A percentile compares a stretch with the other conserved stretches of the same genome.
Evolutionary conservation across 2,329 filamentous ascomycete genomes (phyloP).

Genomic region (Ophiocordyceps sinensis): DNA sequence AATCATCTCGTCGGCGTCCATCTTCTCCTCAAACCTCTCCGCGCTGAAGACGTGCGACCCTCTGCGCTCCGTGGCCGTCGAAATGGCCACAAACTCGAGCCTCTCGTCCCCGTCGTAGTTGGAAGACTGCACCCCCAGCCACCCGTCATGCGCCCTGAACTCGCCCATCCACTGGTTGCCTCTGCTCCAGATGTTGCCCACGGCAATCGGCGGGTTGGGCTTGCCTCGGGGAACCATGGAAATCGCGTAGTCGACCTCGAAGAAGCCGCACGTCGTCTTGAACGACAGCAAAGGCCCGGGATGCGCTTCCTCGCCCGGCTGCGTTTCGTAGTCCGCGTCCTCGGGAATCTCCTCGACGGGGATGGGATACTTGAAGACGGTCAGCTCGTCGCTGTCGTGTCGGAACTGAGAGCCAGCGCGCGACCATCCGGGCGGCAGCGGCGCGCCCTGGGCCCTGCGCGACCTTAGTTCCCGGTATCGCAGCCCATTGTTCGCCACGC

Average conservation of each 20-base stretch:
- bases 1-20: conserved; percentile 25
- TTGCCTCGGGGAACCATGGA: conserved; percentile 20
- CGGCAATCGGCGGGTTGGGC: conserved; percentile 23
- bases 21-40: conserved; percentile 24
- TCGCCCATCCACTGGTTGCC: conserved; percentile 24
- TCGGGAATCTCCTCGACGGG: conserved; percentile 22
- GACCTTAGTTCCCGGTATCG: conserved; percentile 23
- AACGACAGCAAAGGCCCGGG: conserved; percentile 26
- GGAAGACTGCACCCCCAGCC: conserved; percentile 29
- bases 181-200: conserved; percentile 26
- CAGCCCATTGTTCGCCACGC: conserved; percentile 22
- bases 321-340: conserved; percentile 14
- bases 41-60: conserved; percentile 24
- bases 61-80: conserved; percentile 24
- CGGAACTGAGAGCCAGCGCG: conserved; percentile 20
- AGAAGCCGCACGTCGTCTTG: conserved; percentile 21
- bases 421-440: conserved; percentile 25
- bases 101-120: conserved; percentile 29
- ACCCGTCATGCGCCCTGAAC: conserved; percentile 28
- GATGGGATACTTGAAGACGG: conserved; percentile 27
- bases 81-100: conserved; percentile 29
- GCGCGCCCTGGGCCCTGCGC: conserved; percentile 13
- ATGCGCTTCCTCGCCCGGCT: conserved; percentile 14
- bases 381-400: conserved; percentile 23
- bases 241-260: conserved; percentile 25